Evolutionary conservation across 2,329 filamentous ascomycete species (phyloP), one percentile per base, ranked within the genome.

Genomic region (Penicillium sp.): DNA sequence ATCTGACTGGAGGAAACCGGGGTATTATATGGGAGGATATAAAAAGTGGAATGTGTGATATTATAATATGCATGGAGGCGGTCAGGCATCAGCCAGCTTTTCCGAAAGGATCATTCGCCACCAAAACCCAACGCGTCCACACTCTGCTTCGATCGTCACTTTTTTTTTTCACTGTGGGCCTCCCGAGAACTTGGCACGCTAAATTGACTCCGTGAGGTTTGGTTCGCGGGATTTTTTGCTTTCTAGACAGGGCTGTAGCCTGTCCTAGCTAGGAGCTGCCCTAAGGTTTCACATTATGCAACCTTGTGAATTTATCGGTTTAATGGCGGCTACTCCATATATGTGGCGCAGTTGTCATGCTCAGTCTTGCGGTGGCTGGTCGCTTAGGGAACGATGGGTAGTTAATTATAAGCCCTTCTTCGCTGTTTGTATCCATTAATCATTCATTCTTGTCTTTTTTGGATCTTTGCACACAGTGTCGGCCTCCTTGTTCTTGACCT

Each of bases 1-100:
- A 55, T 61, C 51, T 62, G 37, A 59, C 52, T 62, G 59, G 59
- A 62, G 49, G 56, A 52, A 49, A 18, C 38, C 44, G 53, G 44
- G 48, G 58, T 58, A 44, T 49, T 50, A 46, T 43, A 27, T 18
- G 24, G 35, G 32, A 37, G 32, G 15, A 18, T 20, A 35, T 35
- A 20, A 20, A 35, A 35, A 35, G 8, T 7, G 33, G 18, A 20
- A n/a, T 37, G 33, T 37, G 33, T 12, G 33, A 23, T 37, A 20
- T 37, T 23, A 37, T 37, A 37, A 18, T 18, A 18, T 18, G 15
- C 15, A 35, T 10, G 32, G 32, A 18, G 15, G 32, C 32, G 32
- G 32, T 35, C 32, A 35, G 13, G 15, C 15, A 18, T 35, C n/a
- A 7, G 15, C 15, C 3, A 15, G 15, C 15, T 35, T 35, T 35